Conservation (phyloP, 805 yeast species). For the Sungouiella blattae region DNA sequence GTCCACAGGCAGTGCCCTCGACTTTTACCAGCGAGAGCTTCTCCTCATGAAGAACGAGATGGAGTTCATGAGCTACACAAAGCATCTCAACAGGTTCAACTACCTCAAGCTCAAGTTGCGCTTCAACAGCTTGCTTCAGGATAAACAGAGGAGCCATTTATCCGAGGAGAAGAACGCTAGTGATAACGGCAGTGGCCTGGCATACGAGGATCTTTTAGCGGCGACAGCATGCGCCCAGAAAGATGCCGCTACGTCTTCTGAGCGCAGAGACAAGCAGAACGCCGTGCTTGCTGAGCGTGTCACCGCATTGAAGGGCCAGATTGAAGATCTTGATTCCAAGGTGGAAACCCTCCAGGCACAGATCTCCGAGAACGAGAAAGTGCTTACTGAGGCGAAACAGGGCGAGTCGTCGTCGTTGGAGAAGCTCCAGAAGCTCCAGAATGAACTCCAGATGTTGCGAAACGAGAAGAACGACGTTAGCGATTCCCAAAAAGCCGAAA, state of each 20-base stretch:
- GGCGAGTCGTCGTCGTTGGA: not conserved
- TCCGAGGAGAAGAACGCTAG: too few species aligned
- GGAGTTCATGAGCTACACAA: conserved; percentile 54
- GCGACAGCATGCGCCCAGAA: too few species aligned
- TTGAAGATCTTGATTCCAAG: conserved; percentile 15
- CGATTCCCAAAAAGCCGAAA: not conserved
- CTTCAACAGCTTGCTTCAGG: conserved; percentile 5
- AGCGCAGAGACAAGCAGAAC: too few species aligned
- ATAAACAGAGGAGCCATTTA: not conserved
- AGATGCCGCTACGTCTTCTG: not conserved
- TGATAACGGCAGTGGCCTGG: too few species aligned
- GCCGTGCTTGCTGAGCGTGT: not conserved
- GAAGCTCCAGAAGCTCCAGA: conserved; percentile 12
- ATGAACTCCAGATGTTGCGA: conserved; percentile 7
- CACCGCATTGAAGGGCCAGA: conserved; percentile 21
- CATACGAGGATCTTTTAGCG: too few species aligned
- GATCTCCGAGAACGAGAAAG: not conserved
- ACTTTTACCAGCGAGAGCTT: conserved; percentile 56
- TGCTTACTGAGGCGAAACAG: conserved; percentile 1
- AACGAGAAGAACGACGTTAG: not conserved
- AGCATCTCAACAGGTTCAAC: conserved; percentile 31
- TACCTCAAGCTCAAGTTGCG: conserved; percentile 12
- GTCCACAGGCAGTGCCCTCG: conserved; percentile 23
- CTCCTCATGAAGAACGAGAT: conserved; percentile 56
- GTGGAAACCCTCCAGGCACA: conserved; percentile 10